Base-by-base conservation (phyloP, 2,329 filamentous ascomycete genomes). In the Meredithiella fracta region DNA sequence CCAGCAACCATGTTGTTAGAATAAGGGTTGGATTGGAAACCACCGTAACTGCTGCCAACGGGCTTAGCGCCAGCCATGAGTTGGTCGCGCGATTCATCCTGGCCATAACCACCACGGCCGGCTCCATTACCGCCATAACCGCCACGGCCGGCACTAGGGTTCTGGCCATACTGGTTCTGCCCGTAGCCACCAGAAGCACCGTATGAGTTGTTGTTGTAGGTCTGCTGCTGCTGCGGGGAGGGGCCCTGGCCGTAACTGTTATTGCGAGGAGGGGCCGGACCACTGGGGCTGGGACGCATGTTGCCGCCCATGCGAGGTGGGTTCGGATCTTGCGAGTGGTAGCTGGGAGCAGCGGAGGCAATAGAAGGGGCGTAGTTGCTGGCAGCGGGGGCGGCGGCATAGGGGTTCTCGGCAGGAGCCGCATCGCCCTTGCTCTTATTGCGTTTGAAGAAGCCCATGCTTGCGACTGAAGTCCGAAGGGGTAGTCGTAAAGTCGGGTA, bases 91-190 rank as follows among this genome's bases (percentile, higher is more conserved):
- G 67, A 64, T 50, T 64, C 67, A 59, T 69, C 71, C 26, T 47
- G 37, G 67, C 60, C 15, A 65, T 7, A n/a, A 44, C 20, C 15
- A 22, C 40, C 73, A 64, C 80, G 80, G 65, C 74, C 74, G 59
- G 80, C 79, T 34, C 76, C 75, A 34, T 68, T 69, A 67, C 60
- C 15, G 65, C 40, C 40, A 44, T 44, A n/a, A 22, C 40, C 73
- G 63, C 80, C 80, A 65, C 74, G 74, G 59, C 80, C 79, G 34
- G 75, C 75, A 37, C 69, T 69, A 14, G 68, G 61, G 14, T 51
- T 51, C 14, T 71, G 72, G 1, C 76, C 77, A 62, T 75, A 78
- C 60, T 71, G 73, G 25, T 78, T 73, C 47, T 71, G 68, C 42
- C 73, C 74, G 60, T 80, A 82, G 11, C 77, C 77, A 22, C 58